These are phyloP conservation scores for Oemleria cerasiformis DNA, from an alignment of 306 rosid genomes.

Conservation along the genomic window DNA sequence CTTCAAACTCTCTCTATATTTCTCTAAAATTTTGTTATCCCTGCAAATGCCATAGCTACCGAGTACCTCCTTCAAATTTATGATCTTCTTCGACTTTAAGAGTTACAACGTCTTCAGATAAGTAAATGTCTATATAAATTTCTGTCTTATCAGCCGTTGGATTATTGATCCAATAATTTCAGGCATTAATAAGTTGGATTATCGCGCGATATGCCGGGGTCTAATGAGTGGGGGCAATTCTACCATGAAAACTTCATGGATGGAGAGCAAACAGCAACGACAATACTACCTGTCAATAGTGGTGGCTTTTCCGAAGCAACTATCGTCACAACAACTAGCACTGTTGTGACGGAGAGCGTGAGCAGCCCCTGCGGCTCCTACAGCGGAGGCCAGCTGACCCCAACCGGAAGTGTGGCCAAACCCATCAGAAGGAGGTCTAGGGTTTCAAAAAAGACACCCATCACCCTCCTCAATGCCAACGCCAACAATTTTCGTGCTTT, in stretches of 20 bases:
- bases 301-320: conserved; percentile 6
- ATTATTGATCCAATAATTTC: background rate
- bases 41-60: no score
- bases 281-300: background rate
- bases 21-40: background rate
- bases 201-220: background rate
- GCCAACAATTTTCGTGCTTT: conserved; percentile 66
- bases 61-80: no score
- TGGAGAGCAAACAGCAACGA: background rate
- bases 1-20: background rate
- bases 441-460: conserved; percentile 65
- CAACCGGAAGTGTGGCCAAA: conserved; percentile 38
- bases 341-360: conserved; percentile 8
- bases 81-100: no score
- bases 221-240: conserved; percentile 47
- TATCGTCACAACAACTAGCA: background rate
- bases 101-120: background rate
- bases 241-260: conserved; percentile 24
- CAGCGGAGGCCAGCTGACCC: conserved; percentile 19
- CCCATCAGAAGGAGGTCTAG: conserved; percentile 54
- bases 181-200: background rate
- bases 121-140: background rate
- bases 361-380: conserved; percentile 17
- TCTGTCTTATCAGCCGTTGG: background rate
- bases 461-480: conserved; percentile 66